These are phyloP conservation scores for Ettlia oleoabundans DNA, from an alignment of 139 green algal genomes.

Conservation along the genomic window DNA sequence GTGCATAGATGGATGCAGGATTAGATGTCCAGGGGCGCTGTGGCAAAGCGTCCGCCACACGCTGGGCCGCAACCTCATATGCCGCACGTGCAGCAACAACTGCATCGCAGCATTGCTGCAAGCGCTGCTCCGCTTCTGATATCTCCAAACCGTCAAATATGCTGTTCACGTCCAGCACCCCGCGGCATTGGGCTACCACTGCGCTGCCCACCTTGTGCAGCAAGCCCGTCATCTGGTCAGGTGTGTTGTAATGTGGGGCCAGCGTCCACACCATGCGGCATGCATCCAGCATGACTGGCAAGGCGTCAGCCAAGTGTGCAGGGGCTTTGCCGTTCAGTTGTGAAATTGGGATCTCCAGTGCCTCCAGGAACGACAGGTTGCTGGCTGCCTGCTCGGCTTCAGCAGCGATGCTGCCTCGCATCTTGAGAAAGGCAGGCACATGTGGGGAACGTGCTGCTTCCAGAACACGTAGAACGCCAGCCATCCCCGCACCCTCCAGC, in stretches of 20 bases:
- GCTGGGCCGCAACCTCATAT: neutral
- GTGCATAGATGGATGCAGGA: constrained; percentile 77
- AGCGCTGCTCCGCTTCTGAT: constrained; percentile 28
- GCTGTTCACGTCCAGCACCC: constrained; percentile 66
- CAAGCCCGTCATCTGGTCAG: constrained; percentile 82
- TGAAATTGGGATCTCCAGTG: constrained; percentile 77
- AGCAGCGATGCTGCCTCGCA: constrained; percentile 73
- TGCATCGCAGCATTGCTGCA: constrained; percentile 58
- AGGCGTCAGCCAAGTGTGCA: constrained; percentile 66
- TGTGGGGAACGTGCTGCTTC: constrained; percentile 76
- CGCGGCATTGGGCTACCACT: constrained; percentile 87
- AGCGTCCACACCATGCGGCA: constrained; percentile 89
- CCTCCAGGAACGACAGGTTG: constrained; percentile 83
- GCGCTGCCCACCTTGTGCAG: constrained; percentile 85
- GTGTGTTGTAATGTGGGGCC: constrained; percentile 87
- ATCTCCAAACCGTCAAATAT: constrained; percentile 72
- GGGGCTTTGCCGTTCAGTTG: neutral
- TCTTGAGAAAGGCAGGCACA: constrained; percentile 75
- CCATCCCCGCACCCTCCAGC: constrained; percentile 54
- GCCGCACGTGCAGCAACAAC: constrained; percentile 34
- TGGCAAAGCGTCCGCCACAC: constrained; percentile 9
- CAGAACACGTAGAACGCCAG: constrained; percentile 57
- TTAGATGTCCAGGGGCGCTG: constrained; percentile 75
- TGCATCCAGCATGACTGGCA: constrained; percentile 79
- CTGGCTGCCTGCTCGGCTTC: constrained; percentile 81